phyloP scores from a whole-genome alignment of 345 rosid species.

The Ceriops zippeliana region DNA sequence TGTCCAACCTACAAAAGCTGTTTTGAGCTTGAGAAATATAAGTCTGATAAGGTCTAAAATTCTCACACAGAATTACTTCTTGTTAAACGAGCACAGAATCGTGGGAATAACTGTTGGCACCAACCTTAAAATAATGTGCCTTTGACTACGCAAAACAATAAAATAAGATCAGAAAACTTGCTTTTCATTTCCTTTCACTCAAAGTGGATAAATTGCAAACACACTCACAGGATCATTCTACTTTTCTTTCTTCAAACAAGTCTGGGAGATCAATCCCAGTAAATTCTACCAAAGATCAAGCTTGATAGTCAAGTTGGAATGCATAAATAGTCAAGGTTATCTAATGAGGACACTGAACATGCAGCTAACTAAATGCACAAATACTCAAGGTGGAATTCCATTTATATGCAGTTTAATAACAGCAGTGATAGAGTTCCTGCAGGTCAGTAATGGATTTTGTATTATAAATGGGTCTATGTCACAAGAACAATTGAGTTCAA shows the following conservation, averaged over 20 bases:
- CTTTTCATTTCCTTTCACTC: background rate
- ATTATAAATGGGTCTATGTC: too few relatives aligned
- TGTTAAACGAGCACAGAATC: background rate
- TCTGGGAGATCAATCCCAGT: too few relatives aligned
- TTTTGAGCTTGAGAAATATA: slow-evolving; percentile 5
- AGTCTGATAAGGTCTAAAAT: background rate
- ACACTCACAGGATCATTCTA: too few relatives aligned
- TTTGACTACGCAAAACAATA: background rate
- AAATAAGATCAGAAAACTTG: background rate
- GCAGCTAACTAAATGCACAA: background rate
- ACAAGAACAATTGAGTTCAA: too few relatives aligned
- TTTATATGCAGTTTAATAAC: too few relatives aligned
- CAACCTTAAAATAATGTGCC: background rate
- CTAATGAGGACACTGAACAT: background rate
- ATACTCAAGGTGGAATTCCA: too few relatives aligned
- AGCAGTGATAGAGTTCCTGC: too few relatives aligned
- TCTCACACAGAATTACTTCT: background rate
- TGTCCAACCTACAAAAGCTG: slow-evolving; percentile 3
- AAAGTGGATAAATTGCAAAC: background rate
- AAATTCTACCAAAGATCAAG: background rate
- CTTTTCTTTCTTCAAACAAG: background rate
- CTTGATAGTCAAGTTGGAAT: background rate
- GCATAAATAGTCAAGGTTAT: background rate
- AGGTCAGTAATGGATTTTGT: too few relatives aligned
- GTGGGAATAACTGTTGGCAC: background rate